A percentile compares a stretch with the other conserved stretches of the same genome.
phyloP scores from a whole-genome alignment of 2,329 filamentous ascomycete genomes.

The Penicillium fuscoglaucum region DNA sequence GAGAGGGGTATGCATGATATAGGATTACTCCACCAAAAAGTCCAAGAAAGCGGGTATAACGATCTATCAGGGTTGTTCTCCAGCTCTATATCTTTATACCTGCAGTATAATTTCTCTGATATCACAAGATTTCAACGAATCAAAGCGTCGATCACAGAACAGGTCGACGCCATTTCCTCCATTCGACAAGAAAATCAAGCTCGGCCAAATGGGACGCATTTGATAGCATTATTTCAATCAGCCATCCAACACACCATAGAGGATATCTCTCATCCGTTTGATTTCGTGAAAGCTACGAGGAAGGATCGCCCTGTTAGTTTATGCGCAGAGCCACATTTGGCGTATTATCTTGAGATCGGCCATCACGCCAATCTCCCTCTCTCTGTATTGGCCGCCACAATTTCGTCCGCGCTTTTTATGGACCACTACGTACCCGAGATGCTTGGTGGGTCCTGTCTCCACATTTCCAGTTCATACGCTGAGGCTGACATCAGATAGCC shows the following conservation, averaged over 20 bases:
- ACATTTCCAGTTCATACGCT: neutral
- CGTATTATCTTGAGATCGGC: slow-evolving; percentile 15
- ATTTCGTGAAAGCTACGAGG: slow-evolving; percentile 13
- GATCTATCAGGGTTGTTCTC: slow-evolving; percentile 2
- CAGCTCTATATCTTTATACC: neutral
- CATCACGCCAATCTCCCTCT: neutral
- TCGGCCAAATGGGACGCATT: slow-evolving; percentile 1
- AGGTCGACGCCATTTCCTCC: no score
- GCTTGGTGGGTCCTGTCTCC: slow-evolving; percentile 9
- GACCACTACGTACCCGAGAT: slow-evolving; percentile 28
- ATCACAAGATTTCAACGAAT: neutral
- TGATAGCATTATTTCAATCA: slow-evolving; percentile 9
- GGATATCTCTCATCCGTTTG: neutral
- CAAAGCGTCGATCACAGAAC: neutral
- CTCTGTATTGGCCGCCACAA: slow-evolving; percentile 9
- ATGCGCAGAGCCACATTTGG: slow-evolving; percentile 4
- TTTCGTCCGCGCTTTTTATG: slow-evolving; percentile 21
- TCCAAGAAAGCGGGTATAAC: neutral
- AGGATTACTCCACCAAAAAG: neutral
- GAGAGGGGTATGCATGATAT: no score
- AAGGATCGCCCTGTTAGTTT: slow-evolving; percentile 11
- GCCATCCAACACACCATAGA: neutral
- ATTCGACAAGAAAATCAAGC: neutral
- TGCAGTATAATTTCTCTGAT: neutral
- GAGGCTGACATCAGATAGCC: neutral